phyloP scores from a whole-genome alignment of 352 stramenopile species.

The Globisporangium canariense region DNA sequence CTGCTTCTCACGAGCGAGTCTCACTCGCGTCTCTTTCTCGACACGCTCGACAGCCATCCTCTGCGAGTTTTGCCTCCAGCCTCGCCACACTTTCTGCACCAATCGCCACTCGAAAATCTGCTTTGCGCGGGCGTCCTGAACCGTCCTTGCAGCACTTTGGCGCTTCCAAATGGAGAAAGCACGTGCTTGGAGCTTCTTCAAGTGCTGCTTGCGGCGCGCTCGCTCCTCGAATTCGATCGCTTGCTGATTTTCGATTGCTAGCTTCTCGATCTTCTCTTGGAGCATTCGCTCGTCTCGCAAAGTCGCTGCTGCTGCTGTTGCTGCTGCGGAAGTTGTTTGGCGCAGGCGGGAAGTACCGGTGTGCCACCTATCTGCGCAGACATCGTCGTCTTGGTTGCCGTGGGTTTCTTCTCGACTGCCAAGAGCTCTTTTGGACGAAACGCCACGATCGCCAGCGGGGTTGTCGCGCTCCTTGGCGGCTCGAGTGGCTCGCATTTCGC shows the following conservation, averaged over 20 bases:
- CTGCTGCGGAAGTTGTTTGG: constrained; percentile 25
- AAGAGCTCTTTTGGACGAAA: constrained; percentile 3
- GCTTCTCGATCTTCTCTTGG: constrained; percentile 31
- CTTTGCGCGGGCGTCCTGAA: not conserved
- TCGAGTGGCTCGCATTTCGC: constrained; percentile 22
- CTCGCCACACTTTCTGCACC: constrained; percentile 22
- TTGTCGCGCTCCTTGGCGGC: not conserved
- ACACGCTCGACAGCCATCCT: constrained; percentile 7
- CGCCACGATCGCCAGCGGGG: not conserved
- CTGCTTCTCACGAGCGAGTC: constrained; percentile 24
- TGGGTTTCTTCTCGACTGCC: not conserved
- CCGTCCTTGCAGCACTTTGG: not conserved
- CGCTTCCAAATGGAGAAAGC: constrained; percentile 6
- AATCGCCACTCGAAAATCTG: constrained; percentile 22
- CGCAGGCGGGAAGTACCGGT: not conserved
- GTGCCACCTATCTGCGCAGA: not conserved
- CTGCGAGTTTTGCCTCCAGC: constrained; percentile 15
- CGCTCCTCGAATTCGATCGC: constrained; percentile 2
- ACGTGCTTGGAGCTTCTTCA: not conserved
- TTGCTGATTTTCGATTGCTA: constrained; percentile 22
- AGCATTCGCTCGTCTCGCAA: constrained; percentile 23
- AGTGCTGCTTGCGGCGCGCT: not conserved
- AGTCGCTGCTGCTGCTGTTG: constrained; percentile 12
- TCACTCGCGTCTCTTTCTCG: constrained; percentile 10
- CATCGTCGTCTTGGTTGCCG: not conserved